Conservation (phyloP, 1,284 basidiomycete genomes). For the Cryptococcus sp. region DNA sequence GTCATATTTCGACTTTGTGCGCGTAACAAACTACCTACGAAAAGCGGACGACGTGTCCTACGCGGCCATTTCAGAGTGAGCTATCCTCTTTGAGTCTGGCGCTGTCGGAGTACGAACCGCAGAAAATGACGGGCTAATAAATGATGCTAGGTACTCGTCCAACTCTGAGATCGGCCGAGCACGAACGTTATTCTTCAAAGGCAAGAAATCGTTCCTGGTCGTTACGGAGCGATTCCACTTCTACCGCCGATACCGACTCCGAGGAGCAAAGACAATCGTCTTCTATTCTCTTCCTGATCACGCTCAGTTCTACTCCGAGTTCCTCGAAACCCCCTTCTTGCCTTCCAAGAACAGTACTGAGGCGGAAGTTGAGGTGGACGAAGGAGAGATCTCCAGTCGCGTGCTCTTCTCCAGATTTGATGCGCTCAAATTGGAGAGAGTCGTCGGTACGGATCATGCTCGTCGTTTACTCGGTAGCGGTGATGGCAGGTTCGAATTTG, state of each 20-base stretch:
- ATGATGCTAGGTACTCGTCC: conserved; percentile 73
- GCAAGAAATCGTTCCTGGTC: conserved; percentile 81
- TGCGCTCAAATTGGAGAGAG: conserved; percentile 78
- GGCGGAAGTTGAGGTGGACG: conserved; percentile 57
- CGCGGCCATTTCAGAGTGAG: conserved; percentile 84
- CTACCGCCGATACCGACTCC: conserved; percentile 86
- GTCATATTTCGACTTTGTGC: conserved; percentile 95
- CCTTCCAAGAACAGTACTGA: conserved; percentile 52
- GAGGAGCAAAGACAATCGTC: conserved; percentile 86
- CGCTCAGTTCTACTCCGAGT: conserved; percentile 86
- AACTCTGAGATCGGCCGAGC: conserved; percentile 92
- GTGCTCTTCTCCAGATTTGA: conserved; percentile 87
- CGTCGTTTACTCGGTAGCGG: conserved; percentile 51
- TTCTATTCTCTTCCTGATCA: conserved; percentile 93
- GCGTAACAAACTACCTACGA: conserved; percentile 82
- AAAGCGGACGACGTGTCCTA: conserved; percentile 71
- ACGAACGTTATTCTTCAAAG: conserved; percentile 87
- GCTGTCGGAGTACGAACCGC: background rate
- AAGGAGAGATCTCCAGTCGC: conserved; percentile 72
- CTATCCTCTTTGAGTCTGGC: conserved; percentile 3
- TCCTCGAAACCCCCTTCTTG: conserved; percentile 83
- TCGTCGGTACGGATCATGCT: conserved; percentile 60
- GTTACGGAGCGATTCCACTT: conserved; percentile 98
- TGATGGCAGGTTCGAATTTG: conserved; percentile 50
- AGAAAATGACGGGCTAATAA: background rate